Conservation (phyloP, 495 filamentous ascomycete genomes). For the Lepidopterella palustris region DNA sequence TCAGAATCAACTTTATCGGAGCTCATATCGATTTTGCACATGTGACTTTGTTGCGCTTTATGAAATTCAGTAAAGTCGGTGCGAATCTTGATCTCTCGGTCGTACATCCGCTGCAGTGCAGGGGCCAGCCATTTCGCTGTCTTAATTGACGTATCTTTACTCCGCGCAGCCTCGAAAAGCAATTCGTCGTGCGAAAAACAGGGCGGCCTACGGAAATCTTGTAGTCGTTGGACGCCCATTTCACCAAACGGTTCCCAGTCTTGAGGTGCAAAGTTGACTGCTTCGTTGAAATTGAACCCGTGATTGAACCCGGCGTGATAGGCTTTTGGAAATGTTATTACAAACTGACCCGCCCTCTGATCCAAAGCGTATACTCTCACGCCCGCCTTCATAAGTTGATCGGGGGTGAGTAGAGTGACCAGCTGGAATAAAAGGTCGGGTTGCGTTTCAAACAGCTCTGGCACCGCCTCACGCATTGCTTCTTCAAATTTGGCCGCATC, state of each 20-base stretch:
- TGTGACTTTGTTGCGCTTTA: conserved; percentile 46
- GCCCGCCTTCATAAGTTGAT: conserved; percentile 90
- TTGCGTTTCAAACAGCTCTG: conserved; percentile 94
- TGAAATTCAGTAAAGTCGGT: conserved; percentile 61
- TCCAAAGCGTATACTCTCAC: conserved; percentile 89
- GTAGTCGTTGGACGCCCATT: conserved; percentile 75
- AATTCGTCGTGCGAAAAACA: conserved; percentile 98
- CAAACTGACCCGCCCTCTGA: conserved; percentile 91
- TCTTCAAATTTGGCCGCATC: conserved; percentile 92
- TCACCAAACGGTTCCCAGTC: conserved; percentile 97
- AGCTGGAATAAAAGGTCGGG: conserved; percentile 96
- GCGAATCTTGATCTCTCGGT: conserved; percentile 64
- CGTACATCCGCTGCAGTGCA: conserved; percentile 68
- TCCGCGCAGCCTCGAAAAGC: conserved; percentile 75
- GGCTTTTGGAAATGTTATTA: conserved; percentile 60
- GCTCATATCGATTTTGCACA: conserved; percentile 40
- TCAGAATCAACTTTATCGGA: conserved; percentile 20
- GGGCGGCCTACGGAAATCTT: conserved; percentile 81
- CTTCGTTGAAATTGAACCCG: conserved; percentile 96
- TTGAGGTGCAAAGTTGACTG: conserved; percentile 93
- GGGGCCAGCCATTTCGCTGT: conserved; percentile 93
- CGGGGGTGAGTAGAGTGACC: conserved; percentile 87
- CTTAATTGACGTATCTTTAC: conserved; percentile 70
- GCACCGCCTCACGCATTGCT: conserved; percentile 91
- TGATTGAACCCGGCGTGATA: conserved; percentile 51